Evolutionary conservation across 2,329 filamentous ascomycete species (phyloP).

Genomic region (Trichoderma guizhouense): DNA sequence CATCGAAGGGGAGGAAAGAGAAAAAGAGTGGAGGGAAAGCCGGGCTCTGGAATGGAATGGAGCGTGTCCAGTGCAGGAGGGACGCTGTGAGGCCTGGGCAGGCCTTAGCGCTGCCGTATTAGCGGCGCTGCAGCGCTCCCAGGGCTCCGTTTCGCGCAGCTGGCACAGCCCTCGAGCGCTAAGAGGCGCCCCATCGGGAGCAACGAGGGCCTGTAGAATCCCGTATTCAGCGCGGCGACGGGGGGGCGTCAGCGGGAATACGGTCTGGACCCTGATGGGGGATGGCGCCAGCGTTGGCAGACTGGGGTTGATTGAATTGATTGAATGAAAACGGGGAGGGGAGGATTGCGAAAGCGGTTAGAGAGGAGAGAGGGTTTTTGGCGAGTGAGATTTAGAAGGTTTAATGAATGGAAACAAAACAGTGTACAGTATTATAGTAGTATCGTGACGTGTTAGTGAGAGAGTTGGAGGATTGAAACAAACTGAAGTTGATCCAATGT

Average conservation of each 20-base stretch:
- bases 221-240: conserved; percentile 5
- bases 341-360: background rate
- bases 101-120: background rate
- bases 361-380: background rate
- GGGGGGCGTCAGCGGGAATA: conserved; percentile 12
- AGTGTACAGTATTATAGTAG: too few relatives aligned
- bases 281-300: background rate
- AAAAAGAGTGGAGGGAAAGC: background rate
- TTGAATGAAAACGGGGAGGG: background rate
- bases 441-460: background rate
- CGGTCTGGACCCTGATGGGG: background rate
- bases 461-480: background rate
- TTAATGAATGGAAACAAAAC: background rate
- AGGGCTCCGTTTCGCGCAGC: background rate
- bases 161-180: conserved; percentile 13
- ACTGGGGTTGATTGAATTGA: background rate
- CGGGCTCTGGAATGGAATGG: background rate
- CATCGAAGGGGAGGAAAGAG: background rate
- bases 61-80: background rate
- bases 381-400: background rate
- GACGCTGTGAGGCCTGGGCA: background rate
- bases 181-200: conserved; percentile 11
- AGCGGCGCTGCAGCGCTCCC: conserved; percentile 1
- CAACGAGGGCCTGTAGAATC: conserved; percentile 12
- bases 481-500: background rate